Conservation (phyloP, 768 basidiomycete genomes). For the Serendipita sp. region DNA sequence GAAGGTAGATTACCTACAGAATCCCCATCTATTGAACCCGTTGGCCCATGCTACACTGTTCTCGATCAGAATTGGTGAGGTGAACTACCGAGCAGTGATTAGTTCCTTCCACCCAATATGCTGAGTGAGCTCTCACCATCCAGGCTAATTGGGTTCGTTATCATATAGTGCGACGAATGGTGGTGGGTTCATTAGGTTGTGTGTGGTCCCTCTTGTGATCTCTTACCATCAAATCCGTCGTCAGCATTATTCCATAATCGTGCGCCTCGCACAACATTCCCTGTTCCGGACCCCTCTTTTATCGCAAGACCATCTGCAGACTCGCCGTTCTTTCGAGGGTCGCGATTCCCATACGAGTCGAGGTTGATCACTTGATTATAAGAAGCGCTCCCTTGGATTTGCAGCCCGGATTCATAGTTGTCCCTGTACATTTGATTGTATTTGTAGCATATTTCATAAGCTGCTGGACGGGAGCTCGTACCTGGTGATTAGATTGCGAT, state of each 20-base stretch:
- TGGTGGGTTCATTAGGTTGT: background rate
- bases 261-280: conserved; percentile 8
- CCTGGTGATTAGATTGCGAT: conserved; percentile 7
- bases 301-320: conserved; percentile 8
- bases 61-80: conserved; percentile 8
- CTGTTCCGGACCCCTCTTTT: conserved; percentile 7
- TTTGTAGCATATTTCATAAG: background rate
- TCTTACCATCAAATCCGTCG: conserved; percentile 8
- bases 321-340: conserved; percentile 10
- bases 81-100: background rate
- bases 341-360: conserved; percentile 9
- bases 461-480: background rate
- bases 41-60: conserved; percentile 8
- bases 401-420: conserved; percentile 4
- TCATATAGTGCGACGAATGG: too few relatives aligned
- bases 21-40: conserved; percentile 8
- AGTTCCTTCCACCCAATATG: background rate
- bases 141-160: too few relatives aligned
- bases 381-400: conserved; percentile 8
- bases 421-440: background rate
- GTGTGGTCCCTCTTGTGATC: background rate
- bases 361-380: conserved; percentile 9
- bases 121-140: too few relatives aligned
- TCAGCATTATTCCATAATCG: conserved; percentile 8
- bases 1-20: background rate